Conservation (phyloP, 2,329 filamentous ascomycete genomes). For the Aspergillus tubingensis region DNA sequence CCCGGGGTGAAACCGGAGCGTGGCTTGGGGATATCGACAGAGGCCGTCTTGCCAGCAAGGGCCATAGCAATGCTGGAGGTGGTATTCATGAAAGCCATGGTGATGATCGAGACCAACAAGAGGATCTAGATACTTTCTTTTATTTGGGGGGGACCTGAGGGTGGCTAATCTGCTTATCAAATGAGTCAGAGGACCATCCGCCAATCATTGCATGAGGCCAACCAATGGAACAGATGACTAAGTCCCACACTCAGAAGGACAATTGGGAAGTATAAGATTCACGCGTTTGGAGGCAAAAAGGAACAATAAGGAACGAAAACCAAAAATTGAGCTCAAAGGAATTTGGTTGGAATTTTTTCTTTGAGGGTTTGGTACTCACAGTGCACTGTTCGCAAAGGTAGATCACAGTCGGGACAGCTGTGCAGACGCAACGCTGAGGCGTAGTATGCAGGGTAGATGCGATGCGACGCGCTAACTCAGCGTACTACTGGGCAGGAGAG, state of each 20-base stretch:
- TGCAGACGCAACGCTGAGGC: constrained; percentile 19
- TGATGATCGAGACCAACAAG: constrained; percentile 19
- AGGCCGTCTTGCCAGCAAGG: constrained; percentile 53
- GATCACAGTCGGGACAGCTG: constrained; percentile 12
- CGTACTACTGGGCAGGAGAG: constrained; percentile 10
- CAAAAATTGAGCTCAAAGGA: background rate
- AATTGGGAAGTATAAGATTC: background rate
- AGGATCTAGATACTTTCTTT: background rate
- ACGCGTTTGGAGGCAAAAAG: background rate
- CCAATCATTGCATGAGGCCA: constrained; percentile 14
- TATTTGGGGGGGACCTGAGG: constrained; percentile 2
- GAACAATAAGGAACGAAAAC: constrained; percentile 3
- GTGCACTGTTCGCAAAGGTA: constrained; percentile 11
- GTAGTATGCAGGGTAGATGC: constrained; percentile 20
- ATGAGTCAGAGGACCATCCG: constrained; percentile 26
- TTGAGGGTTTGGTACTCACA: constrained; percentile 15
- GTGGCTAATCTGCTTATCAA: constrained; percentile 25
- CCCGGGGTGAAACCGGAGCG: constrained; percentile 35
- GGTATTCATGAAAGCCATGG: constrained; percentile 47
- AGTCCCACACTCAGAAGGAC: background rate
- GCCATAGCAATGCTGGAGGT: constrained; percentile 53
- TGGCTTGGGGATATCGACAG: constrained; percentile 51
- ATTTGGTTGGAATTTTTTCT: background rate
- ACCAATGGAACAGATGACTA: constrained; percentile 9
- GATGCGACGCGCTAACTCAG: constrained; percentile 26